Conservation (phyloP, 805 yeast species). For the Limtongia smithiae region DNA sequence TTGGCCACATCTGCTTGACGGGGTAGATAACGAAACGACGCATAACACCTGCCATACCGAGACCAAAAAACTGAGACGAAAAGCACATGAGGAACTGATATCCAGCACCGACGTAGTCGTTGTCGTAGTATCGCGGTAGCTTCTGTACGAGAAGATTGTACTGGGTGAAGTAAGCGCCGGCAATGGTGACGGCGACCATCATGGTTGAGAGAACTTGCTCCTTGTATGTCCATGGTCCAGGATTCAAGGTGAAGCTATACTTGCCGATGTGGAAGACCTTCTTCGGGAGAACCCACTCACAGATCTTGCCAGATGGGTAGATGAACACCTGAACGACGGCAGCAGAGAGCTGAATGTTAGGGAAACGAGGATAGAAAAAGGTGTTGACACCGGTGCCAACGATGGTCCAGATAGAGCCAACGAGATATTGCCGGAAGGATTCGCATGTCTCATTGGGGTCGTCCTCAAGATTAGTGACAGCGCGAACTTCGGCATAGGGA, state of each 20-base stretch:
- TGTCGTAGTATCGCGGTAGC: too few relatives aligned
- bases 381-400: conserved; percentile 57
- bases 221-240: conserved; percentile 62
- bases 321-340: conserved; percentile 63
- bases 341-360: conserved; percentile 53
- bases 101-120: too few relatives aligned
- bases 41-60: conserved; percentile 61
- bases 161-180: conserved; percentile 10
- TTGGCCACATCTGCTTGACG: conserved; percentile 57
- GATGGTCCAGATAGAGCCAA: conserved; percentile 51
- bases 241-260: conserved; percentile 46
- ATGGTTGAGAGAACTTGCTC: conserved; percentile 64
- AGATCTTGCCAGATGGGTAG: conserved; percentile 54
- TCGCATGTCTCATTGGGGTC: conserved; percentile 50
- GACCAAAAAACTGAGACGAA: conserved; percentile 12
- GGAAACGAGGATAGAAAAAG: conserved; percentile 56
- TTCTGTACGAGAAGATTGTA: conserved; percentile 6
- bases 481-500: conserved; percentile 63
- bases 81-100: too few relatives aligned
- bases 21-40: conserved; percentile 47
- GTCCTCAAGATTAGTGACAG: conserved; percentile 56
- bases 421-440: conserved; percentile 51
- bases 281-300: conserved; percentile 14
- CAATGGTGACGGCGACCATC: conserved; percentile 31
- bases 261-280: conserved; percentile 33